phyloP scores from a whole-genome alignment of 495 filamentous ascomycete genomes.

The Penicillium tannophilum region DNA sequence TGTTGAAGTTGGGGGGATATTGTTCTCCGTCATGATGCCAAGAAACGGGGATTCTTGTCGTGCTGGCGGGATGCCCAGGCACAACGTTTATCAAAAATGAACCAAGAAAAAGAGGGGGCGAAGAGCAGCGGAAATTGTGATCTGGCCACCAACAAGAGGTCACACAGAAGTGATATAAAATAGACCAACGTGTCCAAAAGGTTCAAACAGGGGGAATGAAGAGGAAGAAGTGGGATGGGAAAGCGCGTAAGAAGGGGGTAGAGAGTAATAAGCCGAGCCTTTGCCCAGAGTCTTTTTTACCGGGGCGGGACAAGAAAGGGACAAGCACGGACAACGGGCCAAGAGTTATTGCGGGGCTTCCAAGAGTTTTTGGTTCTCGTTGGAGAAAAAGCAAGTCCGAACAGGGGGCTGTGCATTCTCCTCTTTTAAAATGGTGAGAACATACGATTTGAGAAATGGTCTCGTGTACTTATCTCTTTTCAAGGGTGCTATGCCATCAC shows the following conservation, averaged over 20 bases:
- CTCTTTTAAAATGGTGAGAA: background rate
- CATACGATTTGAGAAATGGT: background rate
- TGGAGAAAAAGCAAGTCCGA: slow-evolving; percentile 3
- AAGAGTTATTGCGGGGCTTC: slow-evolving; percentile 26
- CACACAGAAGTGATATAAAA: background rate
- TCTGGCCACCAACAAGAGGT: background rate
- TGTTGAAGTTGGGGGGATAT: slow-evolving; percentile 21
- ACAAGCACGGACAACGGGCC: slow-evolving; percentile 32
- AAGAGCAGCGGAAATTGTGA: slow-evolving; percentile 7
- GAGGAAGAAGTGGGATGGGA: slow-evolving; percentile 10
- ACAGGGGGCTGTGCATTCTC: slow-evolving; percentile 27
- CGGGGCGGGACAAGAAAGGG: slow-evolving; percentile 38
- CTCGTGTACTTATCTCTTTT: background rate
- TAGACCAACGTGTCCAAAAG: too few relatives aligned
- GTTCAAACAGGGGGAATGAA: slow-evolving; percentile 9
- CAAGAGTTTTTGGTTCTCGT: slow-evolving; percentile 9
- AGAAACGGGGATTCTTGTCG: slow-evolving; percentile 28
- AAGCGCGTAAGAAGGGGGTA: slow-evolving; percentile 19
- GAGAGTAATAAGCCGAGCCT: slow-evolving; percentile 38
- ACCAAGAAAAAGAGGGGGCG: slow-evolving; percentile 5
- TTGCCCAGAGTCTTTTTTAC: slow-evolving; percentile 41
- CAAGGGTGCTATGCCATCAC: too few relatives aligned
- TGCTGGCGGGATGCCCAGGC: slow-evolving; percentile 31
- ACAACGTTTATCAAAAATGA: slow-evolving; percentile 11
- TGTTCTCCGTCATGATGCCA: slow-evolving; percentile 34